These are phyloP conservation scores for Erodium trifolium DNA, from an alignment of 441 rosid species.

Conservation along the genomic window DNA sequence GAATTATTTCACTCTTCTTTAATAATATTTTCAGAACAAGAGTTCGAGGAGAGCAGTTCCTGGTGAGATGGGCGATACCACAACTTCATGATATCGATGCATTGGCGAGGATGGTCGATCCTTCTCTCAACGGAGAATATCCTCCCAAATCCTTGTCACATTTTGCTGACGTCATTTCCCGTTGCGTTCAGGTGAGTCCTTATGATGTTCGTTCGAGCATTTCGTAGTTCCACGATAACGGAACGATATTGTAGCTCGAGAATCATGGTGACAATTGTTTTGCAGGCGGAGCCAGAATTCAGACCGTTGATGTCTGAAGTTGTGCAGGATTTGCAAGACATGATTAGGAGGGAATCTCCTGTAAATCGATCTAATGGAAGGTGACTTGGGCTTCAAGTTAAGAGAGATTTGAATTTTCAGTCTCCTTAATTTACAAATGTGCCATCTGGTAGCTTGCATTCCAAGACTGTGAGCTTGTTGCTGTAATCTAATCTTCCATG, in stretches of 20 bases:
- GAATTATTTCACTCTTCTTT: too few relatives aligned
- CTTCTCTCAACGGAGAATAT: slow-evolving; percentile 67
- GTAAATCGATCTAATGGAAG: slow-evolving; percentile 37
- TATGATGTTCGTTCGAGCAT: too few relatives aligned
- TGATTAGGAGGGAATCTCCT: slow-evolving; percentile 63
- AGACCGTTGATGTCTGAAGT: slow-evolving; percentile 87
- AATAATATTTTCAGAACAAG: slow-evolving; percentile 35
- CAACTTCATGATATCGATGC: slow-evolving; percentile 41
- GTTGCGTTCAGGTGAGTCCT: slow-evolving; percentile 76
- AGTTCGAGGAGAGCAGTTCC: slow-evolving; percentile 71
- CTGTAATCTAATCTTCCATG: neutral
- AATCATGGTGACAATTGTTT: neutral
- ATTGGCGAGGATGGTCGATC: slow-evolving; percentile 89
- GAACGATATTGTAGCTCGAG: too few relatives aligned
- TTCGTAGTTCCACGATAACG: too few relatives aligned
- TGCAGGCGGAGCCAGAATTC: slow-evolving; percentile 73
- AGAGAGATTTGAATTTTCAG: slow-evolving; percentile 15
- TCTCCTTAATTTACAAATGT: slow-evolving; percentile 9
- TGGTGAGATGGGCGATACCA: slow-evolving; percentile 87
- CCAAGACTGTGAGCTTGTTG: neutral
- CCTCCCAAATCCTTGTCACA: slow-evolving; percentile 82
- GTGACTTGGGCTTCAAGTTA: slow-evolving; percentile 16
- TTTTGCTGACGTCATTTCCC: slow-evolving; percentile 83
- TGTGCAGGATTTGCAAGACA: slow-evolving; percentile 80
- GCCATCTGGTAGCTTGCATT: neutral